A percentile compares a stretch with the other conserved stretches of the same genome.
Conservation (phyloP, 805 yeast genomes). For the Starmerella roubikii region DNA sequence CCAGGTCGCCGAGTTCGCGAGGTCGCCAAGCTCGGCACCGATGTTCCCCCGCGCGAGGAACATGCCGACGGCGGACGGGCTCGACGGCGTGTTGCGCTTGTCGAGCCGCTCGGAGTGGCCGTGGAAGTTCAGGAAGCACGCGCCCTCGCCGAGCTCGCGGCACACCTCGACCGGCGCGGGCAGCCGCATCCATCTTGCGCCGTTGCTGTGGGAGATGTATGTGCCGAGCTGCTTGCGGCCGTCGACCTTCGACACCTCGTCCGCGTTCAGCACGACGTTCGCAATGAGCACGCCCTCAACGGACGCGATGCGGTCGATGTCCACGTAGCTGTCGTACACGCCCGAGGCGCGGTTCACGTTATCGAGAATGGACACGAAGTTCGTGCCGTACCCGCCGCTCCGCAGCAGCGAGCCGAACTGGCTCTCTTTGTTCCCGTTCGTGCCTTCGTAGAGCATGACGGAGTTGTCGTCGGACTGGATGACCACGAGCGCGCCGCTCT, state of each 20-base stretch:
- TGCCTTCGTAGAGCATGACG: conserved; percentile 49
- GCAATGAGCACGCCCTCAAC: conserved; percentile 74
- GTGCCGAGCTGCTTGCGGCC: conserved; percentile 50
- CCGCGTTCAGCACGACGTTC: conserved; percentile 50
- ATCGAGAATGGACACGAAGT: conserved; percentile 53
- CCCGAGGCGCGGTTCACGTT: conserved; percentile 57
- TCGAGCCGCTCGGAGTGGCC: conserved; percentile 83
- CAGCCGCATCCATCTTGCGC: conserved; percentile 69
- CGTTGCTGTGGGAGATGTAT: conserved; percentile 76
- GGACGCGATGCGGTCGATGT: conserved; percentile 70
- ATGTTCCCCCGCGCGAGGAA: conserved; percentile 90
- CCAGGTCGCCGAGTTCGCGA: conserved; percentile 51
- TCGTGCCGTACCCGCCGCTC: conserved; percentile 84
- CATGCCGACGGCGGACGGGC: conserved; percentile 80
- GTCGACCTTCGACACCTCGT: conserved; percentile 31
- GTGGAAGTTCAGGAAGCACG: conserved; percentile 74
- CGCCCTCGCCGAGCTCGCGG: conserved; percentile 31
- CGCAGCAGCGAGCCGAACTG: conserved; percentile 74
- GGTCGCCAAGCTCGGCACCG: conserved; percentile 43
- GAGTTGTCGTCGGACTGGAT: conserved; percentile 60
- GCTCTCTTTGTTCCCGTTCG: background rate
- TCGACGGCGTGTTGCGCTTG: conserved; percentile 70
- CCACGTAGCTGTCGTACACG: conserved; percentile 53
- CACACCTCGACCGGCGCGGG: conserved; percentile 64
- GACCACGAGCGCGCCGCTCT: conserved; percentile 60